phyloP scores from a whole-genome alignment of 306 rosid genomes.

The Glycine tomentella region DNA sequence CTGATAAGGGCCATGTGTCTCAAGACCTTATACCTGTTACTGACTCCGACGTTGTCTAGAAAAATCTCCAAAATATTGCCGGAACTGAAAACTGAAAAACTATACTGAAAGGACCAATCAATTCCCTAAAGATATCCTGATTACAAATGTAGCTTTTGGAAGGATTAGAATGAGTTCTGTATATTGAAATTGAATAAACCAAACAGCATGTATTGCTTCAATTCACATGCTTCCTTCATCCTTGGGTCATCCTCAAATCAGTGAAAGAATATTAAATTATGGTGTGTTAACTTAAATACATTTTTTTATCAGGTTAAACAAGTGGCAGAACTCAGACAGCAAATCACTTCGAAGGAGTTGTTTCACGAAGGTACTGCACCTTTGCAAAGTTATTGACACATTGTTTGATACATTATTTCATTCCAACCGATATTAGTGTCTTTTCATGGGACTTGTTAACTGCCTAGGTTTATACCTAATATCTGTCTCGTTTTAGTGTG shows the following conservation, averaged over 20 bases:
- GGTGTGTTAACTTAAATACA: conserved; percentile 26
- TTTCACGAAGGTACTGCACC: conserved; percentile 71
- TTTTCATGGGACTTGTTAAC: conserved; percentile 29
- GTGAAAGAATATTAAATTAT: conserved; percentile 6
- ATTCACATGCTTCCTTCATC: not conserved
- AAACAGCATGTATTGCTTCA: conserved; percentile 1
- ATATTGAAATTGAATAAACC: conserved; percentile 19
- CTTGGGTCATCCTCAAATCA: conserved; percentile 27
- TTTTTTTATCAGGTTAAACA: conserved; percentile 66
- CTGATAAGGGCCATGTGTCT: conserved; percentile 1
- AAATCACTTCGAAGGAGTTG: conserved; percentile 68
- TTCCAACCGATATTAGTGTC: conserved; percentile 6
- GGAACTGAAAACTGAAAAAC: conserved; percentile 25
- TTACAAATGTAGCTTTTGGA: conserved; percentile 30
- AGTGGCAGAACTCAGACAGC: conserved; percentile 74
- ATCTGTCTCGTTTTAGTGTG: conserved; percentile 21
- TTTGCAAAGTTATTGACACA: conserved; percentile 25
- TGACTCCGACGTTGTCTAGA: not conserved
- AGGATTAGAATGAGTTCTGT: conserved; percentile 32
- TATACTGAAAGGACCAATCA: conserved; percentile 21
- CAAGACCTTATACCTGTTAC: conserved; percentile 1
- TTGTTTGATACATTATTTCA: conserved; percentile 33
- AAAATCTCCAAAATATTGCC: conserved; percentile 28
- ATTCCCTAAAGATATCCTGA: conserved; percentile 35
- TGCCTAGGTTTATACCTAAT: conserved; percentile 6